Base-by-base conservation (phyloP, 140 eudicot genomes). In the Oenanthe javanica region DNA sequence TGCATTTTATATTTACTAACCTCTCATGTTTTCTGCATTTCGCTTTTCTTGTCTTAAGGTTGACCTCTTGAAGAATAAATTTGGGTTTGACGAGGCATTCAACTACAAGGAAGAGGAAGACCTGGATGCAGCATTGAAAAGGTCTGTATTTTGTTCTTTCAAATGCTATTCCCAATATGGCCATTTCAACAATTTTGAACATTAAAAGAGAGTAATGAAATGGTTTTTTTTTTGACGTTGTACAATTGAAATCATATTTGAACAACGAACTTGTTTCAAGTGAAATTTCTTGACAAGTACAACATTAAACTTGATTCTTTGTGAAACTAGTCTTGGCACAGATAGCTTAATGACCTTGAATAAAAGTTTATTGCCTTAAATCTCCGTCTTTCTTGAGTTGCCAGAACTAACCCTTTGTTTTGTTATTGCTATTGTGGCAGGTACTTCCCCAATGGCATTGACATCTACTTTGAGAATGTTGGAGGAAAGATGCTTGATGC, bases 401-500 rank as follows among this genome's bases (percentile, higher is more conserved):
- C 64, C 23, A 19, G 6, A 63, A 63, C 40, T 25, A 63, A 63
- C 49, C 27, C 38, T 23, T 3, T 21, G 49, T 81, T 10, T 83
- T 59, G 48, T 16, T 48, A 49, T 25, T 49, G 40, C 13, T 27
- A 59, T 49, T 48, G n/a, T 51, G 47, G 11, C 42, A 90, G 89
- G 89, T 88, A 77, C 78, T 88, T 90, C 19, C 92, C 94, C 0
- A 40, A 83, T 18, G 94, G 94, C 76, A 90, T 88, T 13, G 91
- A 87, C 81, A 87, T 90, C 12, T 90, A 87, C 82, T 87, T 90
- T 54, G 94, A 88, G 80, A 90, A 90, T 36, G 92, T 88, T 23
- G 90, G 94, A n/a, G 94, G 94, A 27, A 87, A 90, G 83, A 90
- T 85, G 92, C 87, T 90, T 54, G 94, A 90, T 49, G 89, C 88